Evolutionary conservation across 208 protist genomes (phyloP), one percentile per base, ranked within the genome.

Genomic region (Eutreptiella sp.): DNA sequence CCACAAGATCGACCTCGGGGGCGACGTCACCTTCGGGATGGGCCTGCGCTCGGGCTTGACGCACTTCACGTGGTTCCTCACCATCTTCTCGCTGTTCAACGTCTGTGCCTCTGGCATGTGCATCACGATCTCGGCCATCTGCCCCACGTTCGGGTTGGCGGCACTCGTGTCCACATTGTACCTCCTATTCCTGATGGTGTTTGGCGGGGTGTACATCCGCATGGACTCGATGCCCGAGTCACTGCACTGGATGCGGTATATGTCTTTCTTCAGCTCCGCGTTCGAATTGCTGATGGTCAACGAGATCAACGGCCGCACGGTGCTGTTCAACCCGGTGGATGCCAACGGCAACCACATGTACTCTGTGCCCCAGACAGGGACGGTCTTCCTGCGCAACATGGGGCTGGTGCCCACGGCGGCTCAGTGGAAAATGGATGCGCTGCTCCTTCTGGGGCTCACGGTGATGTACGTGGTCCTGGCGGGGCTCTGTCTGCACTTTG

Each of bases 281-380:
- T 93, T 92, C 53, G 84, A 92, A 64, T 69, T 82, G 35, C 67
- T 94, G 16, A 75, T 94, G 65, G 76, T 89, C 26, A 94, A 94
- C 55, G 89, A 94, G 72, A 68, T 93, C 21, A 72, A 92, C 54
- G 85, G 80, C 2, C 83, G 84, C 64, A 53, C 60, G 3, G 87
- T 85, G 39, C 70, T 76, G 46, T 94, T 91, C 57, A 77, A 81
- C 0, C 81, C 80, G 2, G 84, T 75, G 0, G 79, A 88, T 34
- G 80, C 81, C 38, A 9, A 53, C 0, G 19, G 32, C n/a, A n/a
- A n/a, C n/a, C n/a, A n/a, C n/a, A n/a, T n/a, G n/a, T n/a, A n/a
- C n/a, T n/a, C n/a, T n/a, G n/a, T n/a, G n/a, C n/a, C n/a, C n/a
- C n/a, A n/a, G n/a, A n/a, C n/a, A n/a, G n/a, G n/a, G n/a, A n/a